A percentile compares a stretch with the other conserved stretches of the same genome.
Evolutionary conservation across 495 filamentous ascomycete genomes (phyloP).

Genomic region (Polyplosphaeria fusca): DNA sequence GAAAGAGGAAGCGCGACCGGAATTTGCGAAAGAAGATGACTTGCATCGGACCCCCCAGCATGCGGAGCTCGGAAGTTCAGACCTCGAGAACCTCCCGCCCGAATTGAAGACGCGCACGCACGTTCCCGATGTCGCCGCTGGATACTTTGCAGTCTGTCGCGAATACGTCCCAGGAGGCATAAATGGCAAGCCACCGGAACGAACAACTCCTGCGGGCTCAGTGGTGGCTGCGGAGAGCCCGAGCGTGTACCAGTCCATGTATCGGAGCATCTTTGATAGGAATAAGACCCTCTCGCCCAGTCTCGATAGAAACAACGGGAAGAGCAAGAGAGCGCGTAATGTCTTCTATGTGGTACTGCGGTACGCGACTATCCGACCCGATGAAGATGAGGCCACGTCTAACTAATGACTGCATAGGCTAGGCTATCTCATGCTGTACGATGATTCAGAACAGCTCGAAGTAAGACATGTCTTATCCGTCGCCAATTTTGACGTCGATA

Average conservation of each 20-base stretch:
- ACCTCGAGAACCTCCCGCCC: conserved; percentile 3
- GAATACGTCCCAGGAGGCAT: conserved; percentile 88
- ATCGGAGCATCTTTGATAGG: conserved; percentile 89
- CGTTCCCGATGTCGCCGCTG: conserved; percentile 81
- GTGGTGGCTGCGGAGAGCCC: conserved; percentile 70
- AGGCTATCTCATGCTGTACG: conserved; percentile 95
- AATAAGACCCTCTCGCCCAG: conserved; percentile 51
- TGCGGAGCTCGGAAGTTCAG: not conserved
- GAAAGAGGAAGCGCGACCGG: conserved; percentile 15
- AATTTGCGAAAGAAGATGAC: not conserved
- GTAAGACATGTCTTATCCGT: conserved; percentile 93
- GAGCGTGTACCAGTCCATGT: conserved; percentile 97
- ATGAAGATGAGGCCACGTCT: too few species aligned
- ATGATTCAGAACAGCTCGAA: conserved; percentile 82
- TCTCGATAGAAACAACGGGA: conserved; percentile 50
- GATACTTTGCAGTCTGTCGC: conserved; percentile 91
- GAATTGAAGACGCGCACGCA: conserved; percentile 39
- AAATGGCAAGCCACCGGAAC: conserved; percentile 88
- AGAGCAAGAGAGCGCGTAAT: conserved; percentile 76
- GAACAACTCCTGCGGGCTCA: conserved; percentile 75
- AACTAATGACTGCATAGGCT: conserved; percentile 54
- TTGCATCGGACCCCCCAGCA: not conserved
- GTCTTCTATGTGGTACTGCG: conserved; percentile 92
- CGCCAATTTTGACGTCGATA: conserved; percentile 77
- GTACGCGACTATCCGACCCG: conserved; percentile 48